These are phyloP conservation scores for Amanita exitialis DNA, from an alignment of 768 basidiomycete genomes.

Conservation along the genomic window DNA sequence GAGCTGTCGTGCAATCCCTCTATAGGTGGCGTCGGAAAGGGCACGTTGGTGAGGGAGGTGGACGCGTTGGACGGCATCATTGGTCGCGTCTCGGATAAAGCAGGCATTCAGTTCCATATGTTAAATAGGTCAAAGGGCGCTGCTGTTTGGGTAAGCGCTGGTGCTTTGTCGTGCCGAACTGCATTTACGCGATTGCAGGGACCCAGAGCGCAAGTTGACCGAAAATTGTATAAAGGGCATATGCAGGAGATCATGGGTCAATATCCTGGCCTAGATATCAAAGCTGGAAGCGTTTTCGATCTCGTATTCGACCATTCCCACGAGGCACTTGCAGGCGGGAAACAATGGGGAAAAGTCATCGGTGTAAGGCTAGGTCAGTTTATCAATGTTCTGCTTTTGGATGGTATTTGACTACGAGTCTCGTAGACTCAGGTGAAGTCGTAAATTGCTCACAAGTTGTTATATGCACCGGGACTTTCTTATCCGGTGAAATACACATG, in stretches of 20 bases:
- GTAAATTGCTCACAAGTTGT: constrained; percentile 76
- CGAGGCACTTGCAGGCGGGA: constrained; percentile 11
- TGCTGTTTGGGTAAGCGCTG: constrained; percentile 71
- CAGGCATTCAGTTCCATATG: constrained; percentile 84
- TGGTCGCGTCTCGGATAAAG: constrained; percentile 81
- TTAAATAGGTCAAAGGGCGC: constrained; percentile 81
- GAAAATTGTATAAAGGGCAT: constrained; percentile 70
- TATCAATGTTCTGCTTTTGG: neutral
- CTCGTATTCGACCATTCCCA: constrained; percentile 49
- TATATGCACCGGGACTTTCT: constrained; percentile 86
- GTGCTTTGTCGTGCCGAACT: neutral
- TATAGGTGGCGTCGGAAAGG: constrained; percentile 88
- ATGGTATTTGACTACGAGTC: neutral
- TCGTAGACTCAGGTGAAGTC: constrained; percentile 60
- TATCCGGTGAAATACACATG: constrained; percentile 87
- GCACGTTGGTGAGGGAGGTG: constrained; percentile 82
- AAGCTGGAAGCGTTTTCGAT: constrained; percentile 70
- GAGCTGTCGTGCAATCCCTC: constrained; percentile 87
- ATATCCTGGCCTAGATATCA: constrained; percentile 62
- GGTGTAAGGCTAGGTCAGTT: constrained; percentile 61
- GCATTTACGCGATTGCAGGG: constrained; percentile 39
- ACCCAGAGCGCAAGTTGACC: constrained; percentile 81
- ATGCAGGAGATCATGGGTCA: constrained; percentile 64
- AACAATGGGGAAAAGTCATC: constrained; percentile 40
- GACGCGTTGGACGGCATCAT: constrained; percentile 87